phyloP scores from a whole-genome alignment of 257 asterid genomes.

The Solanum etuberosum region DNA sequence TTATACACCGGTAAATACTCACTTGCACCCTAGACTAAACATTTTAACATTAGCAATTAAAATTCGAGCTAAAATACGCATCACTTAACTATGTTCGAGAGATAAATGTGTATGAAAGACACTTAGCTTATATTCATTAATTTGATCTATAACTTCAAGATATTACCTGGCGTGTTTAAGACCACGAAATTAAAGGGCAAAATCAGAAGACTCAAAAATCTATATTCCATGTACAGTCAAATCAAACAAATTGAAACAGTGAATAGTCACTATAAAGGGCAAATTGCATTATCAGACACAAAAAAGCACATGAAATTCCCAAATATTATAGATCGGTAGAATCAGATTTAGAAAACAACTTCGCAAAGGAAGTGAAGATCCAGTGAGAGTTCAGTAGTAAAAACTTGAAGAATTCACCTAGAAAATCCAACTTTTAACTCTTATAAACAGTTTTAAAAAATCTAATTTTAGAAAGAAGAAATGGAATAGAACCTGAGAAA shows the following conservation, averaged over 20 bases:
- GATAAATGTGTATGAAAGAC: too few species aligned
- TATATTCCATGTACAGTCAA: neutral
- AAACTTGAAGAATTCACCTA: neutral
- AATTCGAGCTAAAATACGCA: too few species aligned
- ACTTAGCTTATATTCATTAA: too few species aligned
- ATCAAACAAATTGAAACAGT: neutral
- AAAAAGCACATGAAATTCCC: neutral
- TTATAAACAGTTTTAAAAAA: neutral
- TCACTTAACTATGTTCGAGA: neutral
- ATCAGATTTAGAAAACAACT: neutral
- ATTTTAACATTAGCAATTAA: too few species aligned
- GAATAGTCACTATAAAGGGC: neutral
- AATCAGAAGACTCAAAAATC: neutral
- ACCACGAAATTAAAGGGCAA: too few species aligned
- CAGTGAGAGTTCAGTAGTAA: neutral
- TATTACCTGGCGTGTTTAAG: neutral
- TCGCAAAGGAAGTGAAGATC: neutral
- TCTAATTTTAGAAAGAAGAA: neutral
- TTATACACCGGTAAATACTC: too few species aligned
- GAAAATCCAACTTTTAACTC: neutral
- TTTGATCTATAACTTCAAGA: neutral
- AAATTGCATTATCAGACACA: neutral
- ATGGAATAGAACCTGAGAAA: slow-evolving; percentile 41
- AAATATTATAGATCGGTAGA: neutral
- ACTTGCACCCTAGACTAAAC: too few species aligned